Base-by-base conservation (phyloP, 208 protist genomes). In the Balamuthia mandrillaris region DNA sequence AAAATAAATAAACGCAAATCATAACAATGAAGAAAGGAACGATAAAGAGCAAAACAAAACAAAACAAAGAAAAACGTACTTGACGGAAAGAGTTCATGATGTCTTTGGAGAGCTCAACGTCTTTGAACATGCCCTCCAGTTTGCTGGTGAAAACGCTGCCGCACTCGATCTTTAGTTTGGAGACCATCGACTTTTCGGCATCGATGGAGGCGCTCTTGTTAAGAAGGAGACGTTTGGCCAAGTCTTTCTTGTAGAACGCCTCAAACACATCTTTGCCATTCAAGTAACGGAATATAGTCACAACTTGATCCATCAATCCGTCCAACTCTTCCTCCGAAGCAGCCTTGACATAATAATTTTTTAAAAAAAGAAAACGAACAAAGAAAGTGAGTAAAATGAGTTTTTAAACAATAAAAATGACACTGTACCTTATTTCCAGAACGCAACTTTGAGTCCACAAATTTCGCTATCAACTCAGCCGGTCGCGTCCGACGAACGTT, bases 101-200 rank as follows among this genome's bases (percentile, higher is more conserved):
- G 21, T 95, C 91, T 1, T 70, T 51, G 2, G 87, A 92, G 33
- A 95, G 49, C 9, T 95, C 93, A 5, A 95, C 85, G 79, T 96
- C 94, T 79, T 95, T 95, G 66, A 96, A 96, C 97, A 99, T 98
- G 33, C 96, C 96, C 89, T 99, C 97, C 31, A 98, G 94, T 87
- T 98, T 98, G 21, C 88, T 92, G 1, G 96, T 97, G 72, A 98
- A 98, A 9, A 81, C 87, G 7, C 91, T 87, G 33, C 98, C 98
- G 88, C 95, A 98, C 77, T 97, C 95, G 2, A 89, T 91, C 78
- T 97, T 97, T 49, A 99, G 89, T 44, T 95, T 94, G 27, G 86
- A 89, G 56, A 98, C 94, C 86, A 98, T 97, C 45, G 75, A 82
- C 82, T 94, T 94, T 88, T 98, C 97, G 14, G 92, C 88, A 6